Base-by-base conservation (phyloP, 1,139 yeast species). In the Pichiaceae sp. region DNA sequence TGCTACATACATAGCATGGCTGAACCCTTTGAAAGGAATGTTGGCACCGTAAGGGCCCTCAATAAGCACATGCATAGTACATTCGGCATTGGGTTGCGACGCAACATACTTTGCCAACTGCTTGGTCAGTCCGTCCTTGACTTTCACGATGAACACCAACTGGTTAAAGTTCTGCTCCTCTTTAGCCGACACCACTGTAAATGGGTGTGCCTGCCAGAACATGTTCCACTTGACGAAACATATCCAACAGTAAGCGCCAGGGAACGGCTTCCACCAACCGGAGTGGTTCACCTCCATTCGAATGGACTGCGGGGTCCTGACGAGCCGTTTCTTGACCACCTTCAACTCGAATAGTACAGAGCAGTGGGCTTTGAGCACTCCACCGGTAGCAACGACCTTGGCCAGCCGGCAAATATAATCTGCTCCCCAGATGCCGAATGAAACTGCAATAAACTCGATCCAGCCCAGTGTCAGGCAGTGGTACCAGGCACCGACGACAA, bases 201-300 rank as follows among this genome's bases (percentile, higher is more conserved):
- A 72, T 1, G 79, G 79, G 49, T 73, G 78, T 0, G 76, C 68
- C 54, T 73, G 75, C 75, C 75, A 72, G 56, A 70, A 72, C 52
- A 66, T 57, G 7, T 64, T 53, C 31, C 65, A 64, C 41, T 60
- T 46, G 39, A 60, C 40, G 37, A 63, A 52, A 36, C 54, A 53
- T 4, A 64, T 37, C 53, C 62, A 63, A 16, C 64, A 63, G 38
- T 60, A 63, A 26, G 64, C 60, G 0, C 68, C 68, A 4, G 68
- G 66, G 39, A 50, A 57, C 6, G 62, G 55, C 36, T 60, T 57
- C 68, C 69, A 64, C 59, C 62, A 54, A 7, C 61, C 59, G 4
- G 67, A 63, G 38, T 57, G 63, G 31, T 55, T 56, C 7, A 62
- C 52, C n/a, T 52, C 54, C n/a, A 63, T 51, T 43, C 60, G 54